These are phyloP conservation scores for Lyophyllum decastes DNA, from an alignment of 768 basidiomycete species.

Conservation along the genomic window DNA sequence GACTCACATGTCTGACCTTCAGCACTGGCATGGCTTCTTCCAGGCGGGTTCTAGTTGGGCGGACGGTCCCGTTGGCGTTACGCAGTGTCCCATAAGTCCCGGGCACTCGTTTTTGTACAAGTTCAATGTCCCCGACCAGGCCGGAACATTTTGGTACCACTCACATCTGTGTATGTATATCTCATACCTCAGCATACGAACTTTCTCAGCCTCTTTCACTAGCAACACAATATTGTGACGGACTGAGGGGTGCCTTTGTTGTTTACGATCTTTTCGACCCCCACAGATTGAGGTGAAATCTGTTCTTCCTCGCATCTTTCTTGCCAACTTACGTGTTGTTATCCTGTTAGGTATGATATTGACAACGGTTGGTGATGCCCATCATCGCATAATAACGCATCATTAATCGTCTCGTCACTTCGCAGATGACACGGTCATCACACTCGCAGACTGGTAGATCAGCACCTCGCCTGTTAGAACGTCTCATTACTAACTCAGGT, in stretches of 20 bases:
- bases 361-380: slow-evolving; percentile 28
- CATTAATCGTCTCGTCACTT: not conserved
- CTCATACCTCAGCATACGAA: not conserved
- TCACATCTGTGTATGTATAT: slow-evolving; percentile 19
- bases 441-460: slow-evolving; percentile 37
- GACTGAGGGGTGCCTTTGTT: slow-evolving; percentile 35
- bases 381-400: not conserved
- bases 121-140: slow-evolving; percentile 27
- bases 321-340: not conserved
- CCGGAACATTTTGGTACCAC: slow-evolving; percentile 30
- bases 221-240: slow-evolving; percentile 50
- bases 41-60: slow-evolving; percentile 34
- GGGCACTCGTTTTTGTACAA: slow-evolving; percentile 37
- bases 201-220: slow-evolving; percentile 24
- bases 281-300: slow-evolving; percentile 11
- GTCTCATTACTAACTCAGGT: no score
- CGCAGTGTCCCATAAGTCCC: slow-evolving; percentile 43
- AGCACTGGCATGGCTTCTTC: slow-evolving; percentile 50
- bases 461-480: not conserved
- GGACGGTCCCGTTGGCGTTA: slow-evolving; percentile 38
- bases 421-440: slow-evolving; percentile 44
- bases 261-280: slow-evolving; percentile 40
- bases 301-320: no score
- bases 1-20: no score
- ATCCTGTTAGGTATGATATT: slow-evolving; percentile 22